phyloP scores from a whole-genome alignment of 768 basidiomycete genomes.

The Lactarius indigo region DNA sequence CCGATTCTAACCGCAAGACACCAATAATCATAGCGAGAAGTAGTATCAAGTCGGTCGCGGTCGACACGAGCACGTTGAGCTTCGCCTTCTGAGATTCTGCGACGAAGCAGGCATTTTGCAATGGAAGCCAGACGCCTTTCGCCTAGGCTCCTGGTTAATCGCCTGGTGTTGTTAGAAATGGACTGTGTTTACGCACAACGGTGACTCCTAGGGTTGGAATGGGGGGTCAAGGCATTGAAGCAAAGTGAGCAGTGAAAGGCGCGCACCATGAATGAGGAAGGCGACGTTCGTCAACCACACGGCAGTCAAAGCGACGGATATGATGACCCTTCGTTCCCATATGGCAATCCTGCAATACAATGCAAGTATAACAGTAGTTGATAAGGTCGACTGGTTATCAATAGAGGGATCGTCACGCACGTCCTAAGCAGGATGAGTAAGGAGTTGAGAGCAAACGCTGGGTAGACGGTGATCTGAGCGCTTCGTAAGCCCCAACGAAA shows the following conservation, averaged over 20 bases:
- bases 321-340: neutral
- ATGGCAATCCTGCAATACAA: slow-evolving; percentile 12
- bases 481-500: neutral
- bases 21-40: slow-evolving; percentile 7
- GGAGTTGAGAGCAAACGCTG: neutral
- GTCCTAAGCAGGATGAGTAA: slow-evolving; percentile 8
- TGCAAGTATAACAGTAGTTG: no score
- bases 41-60: slow-evolving; percentile 1
- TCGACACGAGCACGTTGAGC: slow-evolving; percentile 1
- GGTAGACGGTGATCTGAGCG: neutral
- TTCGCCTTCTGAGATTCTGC: neutral
- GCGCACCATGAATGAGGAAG: slow-evolving; percentile 8
- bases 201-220: neutral
- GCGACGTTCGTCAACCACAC: slow-evolving; percentile 12
- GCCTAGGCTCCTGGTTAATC: neutral
- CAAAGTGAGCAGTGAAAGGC: neutral
- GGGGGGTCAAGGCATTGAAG: neutral
- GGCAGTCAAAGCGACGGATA: neutral
- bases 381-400: neutral
- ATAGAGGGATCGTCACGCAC: neutral
- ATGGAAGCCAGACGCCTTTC: slow-evolving; percentile 1
- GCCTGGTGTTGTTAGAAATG: neutral
- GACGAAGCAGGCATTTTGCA: neutral
- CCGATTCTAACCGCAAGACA: neutral
- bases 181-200: neutral